Conservation (phyloP, 2,329 filamentous ascomycete genomes). For the Scolecobasidium constrictum region DNA sequence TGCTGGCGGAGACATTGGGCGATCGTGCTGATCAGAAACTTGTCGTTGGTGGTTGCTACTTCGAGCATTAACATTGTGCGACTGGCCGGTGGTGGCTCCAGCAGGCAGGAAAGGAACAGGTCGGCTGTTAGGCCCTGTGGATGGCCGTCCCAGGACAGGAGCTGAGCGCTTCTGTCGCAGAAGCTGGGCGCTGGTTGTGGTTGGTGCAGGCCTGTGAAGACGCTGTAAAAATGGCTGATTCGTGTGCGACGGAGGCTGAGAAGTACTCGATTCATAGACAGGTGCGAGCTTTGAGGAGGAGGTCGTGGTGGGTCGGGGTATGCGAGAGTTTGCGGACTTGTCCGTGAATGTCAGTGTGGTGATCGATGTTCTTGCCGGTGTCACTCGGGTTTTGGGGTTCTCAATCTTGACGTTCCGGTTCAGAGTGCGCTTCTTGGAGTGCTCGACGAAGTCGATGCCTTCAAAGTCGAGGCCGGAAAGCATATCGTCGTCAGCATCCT, state of each 20-base stretch:
- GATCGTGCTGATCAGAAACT: slow-evolving; percentile 21
- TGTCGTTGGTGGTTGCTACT: slow-evolving; percentile 60
- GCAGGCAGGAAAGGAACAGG: slow-evolving; percentile 68
- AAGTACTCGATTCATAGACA: slow-evolving; percentile 78
- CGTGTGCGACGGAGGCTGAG: slow-evolving; percentile 53
- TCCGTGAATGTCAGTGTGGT: slow-evolving; percentile 88
- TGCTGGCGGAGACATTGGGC: slow-evolving; percentile 34
- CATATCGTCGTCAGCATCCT: slow-evolving; percentile 18
- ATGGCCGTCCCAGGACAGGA: slow-evolving; percentile 40
- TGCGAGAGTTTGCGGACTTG: slow-evolving; percentile 56
- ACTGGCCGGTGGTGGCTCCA: slow-evolving; percentile 60
- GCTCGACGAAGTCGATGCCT: slow-evolving; percentile 62
- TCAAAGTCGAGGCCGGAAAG: slow-evolving; percentile 8
- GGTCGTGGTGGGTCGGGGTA: slow-evolving; percentile 63
- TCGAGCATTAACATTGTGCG: slow-evolving; percentile 69
- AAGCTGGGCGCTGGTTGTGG: slow-evolving; percentile 42
- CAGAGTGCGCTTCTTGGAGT: slow-evolving; percentile 67
- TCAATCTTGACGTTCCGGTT: slow-evolving; percentile 91
- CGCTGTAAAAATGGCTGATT: slow-evolving; percentile 25
- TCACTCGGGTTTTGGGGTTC: slow-evolving; percentile 46
- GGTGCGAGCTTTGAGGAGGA: slow-evolving; percentile 73
- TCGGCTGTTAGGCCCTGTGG: slow-evolving; percentile 49
- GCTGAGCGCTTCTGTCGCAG: slow-evolving; percentile 51
- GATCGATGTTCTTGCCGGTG: slow-evolving; percentile 59
- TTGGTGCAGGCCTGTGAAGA: slow-evolving; percentile 43